Conservation (phyloP, 345 rosid genomes). For the Reutealis trisperma region DNA sequence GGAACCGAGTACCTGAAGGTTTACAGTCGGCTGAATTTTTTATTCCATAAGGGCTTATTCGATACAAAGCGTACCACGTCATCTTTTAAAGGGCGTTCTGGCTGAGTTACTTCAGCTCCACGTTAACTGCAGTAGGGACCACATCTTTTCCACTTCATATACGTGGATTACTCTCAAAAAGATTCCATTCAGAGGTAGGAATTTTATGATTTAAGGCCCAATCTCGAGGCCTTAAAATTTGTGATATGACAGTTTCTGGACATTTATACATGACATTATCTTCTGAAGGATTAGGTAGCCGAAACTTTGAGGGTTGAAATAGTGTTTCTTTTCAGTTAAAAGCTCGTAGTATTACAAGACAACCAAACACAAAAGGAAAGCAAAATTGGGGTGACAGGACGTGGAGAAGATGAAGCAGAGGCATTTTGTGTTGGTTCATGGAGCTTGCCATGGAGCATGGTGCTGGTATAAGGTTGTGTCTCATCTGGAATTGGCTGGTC, state of each 20-base stretch:
- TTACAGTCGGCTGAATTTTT: too few species aligned
- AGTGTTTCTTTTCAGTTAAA: background rate
- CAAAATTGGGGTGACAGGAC: background rate
- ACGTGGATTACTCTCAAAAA: background rate
- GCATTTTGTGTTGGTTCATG: slow-evolving; percentile 33
- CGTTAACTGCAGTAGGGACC: too few species aligned
- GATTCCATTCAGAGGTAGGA: background rate
- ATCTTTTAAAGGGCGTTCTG: too few species aligned
- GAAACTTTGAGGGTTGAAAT: background rate
- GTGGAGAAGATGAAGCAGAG: background rate
- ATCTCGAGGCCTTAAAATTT: background rate
- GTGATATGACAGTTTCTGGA: background rate
- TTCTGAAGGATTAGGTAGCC: background rate
- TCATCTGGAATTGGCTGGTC: slow-evolving; percentile 26
- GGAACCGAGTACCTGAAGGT: too few species aligned
- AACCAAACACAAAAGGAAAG: background rate
- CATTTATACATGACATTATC: background rate
- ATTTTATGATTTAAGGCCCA: background rate
- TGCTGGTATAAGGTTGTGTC: slow-evolving; percentile 41
- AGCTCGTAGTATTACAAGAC: background rate
- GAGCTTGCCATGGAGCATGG: slow-evolving; percentile 41
- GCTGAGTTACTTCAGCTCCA: too few species aligned
- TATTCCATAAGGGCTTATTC: too few species aligned
- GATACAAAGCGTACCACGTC: too few species aligned
- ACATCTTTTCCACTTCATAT: too few species aligned